Base-by-base conservation (phyloP, 768 basidiomycete species). In the Phylloporus scabripes region DNA sequence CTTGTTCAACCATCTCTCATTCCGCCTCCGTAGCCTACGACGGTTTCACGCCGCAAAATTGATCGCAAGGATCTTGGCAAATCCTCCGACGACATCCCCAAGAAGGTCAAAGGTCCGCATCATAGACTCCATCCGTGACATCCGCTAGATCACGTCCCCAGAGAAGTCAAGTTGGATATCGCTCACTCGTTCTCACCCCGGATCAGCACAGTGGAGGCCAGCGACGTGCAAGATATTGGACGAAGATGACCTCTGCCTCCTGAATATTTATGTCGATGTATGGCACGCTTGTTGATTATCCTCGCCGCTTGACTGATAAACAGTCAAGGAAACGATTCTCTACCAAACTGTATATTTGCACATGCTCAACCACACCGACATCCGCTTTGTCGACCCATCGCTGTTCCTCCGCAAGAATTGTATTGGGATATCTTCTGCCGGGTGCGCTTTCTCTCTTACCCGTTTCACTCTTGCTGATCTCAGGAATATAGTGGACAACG, bases 221-320 rank as follows among this genome's bases (percentile, higher is more conserved):
- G 87, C 83, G 20, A 82, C 78, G 10, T 90, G 87, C 67, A 85
- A 76, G 58, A 70, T 91, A 47, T 65, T 73, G 34, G 83, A 86
- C 57, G 83, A 87, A 64, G 81, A 78, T 29, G 79, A 80, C 42
- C 73, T 78, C 26, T 87, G 81, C 62, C 71, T 82, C 47, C 66
- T 90, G 40, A 84, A 84, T 56, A 77, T 91, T 49, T 89, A 87
- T 60, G 70, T 88, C 50, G 85, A 88, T 53, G 87, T 87, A 62
- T 55, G 81, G 64, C 38, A 5, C 50, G 12, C 42, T 18, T 31
- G n/a, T 45, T 24, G 7, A 6, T 15, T 18, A 5, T 31, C 28
- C 32, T 37, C 18, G 24, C 34, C n/a, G 11, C 26, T 46, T 40
- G 32, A 51, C 52, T 63, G 43, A 63, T 46, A 32, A 31, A 11